Evolutionary conservation across 495 filamentous ascomycete species (phyloP), one percentile per base, ranked within the genome.

Genomic region (Apodospora peruviana): DNA sequence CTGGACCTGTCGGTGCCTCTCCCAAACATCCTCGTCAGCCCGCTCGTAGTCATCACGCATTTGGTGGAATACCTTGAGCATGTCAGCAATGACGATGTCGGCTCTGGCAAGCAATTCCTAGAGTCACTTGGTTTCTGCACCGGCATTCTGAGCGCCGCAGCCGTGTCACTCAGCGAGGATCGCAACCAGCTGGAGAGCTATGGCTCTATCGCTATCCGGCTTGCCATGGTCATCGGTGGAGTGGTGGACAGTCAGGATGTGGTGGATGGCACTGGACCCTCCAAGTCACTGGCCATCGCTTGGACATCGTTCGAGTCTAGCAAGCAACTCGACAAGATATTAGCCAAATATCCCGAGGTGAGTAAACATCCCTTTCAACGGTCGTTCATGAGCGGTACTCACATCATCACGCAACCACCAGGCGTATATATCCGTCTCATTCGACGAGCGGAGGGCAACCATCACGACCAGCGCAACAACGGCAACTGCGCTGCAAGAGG

Each of bases 351-450:
- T 27, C 40, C 40, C 11, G 40, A 43, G 11, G 40, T 43, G n/a
- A 0, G 20, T 11, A 25, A 2, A 43, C 20, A 22, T n/a, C n/a
- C 19, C 19, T 43, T 2, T 24, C 8, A n/a, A n/a, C n/a, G n/a
- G n/a, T n/a, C n/a, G n/a, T n/a, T n/a, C n/a, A n/a, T n/a, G n/a
- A n/a, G n/a, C n/a, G n/a, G n/a, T n/a, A n/a, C n/a, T n/a, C n/a
- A n/a, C n/a, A n/a, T 14, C 19, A 2, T 2, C 11, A 20, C 14
- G 16, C 3, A 3, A 0, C 4, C 23, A 49, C 35, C 48, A 75
- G 58, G 66, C 68, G 14, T 78, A 78, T 37, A 45, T 75, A 11
- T 73, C 75, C 2, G 73, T 75, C 7, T 29, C 43, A 4, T 73
- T 65, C 25, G 75, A 78, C 40, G 60, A 73, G 16, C 55, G 59